Evolutionary conservation across 164 flowering plant species (phyloP), one percentile per base, ranked within the genome.

Genomic region (Malania oleifera): DNA sequence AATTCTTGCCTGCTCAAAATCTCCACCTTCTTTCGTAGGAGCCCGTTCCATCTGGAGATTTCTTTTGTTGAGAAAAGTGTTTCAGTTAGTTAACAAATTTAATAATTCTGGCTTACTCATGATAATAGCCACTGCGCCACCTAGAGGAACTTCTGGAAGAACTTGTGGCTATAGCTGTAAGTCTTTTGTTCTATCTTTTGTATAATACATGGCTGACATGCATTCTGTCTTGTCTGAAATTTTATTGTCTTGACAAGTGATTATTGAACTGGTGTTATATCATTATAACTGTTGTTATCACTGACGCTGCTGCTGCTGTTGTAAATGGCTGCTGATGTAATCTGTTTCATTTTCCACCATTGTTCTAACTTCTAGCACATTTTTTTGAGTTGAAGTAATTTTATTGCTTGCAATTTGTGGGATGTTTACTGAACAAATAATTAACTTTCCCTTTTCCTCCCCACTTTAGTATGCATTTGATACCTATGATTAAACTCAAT

Each of bases 141-240:
- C 68, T 89, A 74, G 92, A 89, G 73, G 96, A 84, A 65, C 76
- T 86, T 60, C 73, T 86, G 19, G 75, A 73, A 60, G 96, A 88
- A 84, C 87, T 86, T 6, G 66, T 84, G 44, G 85, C 82, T 23
- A 83, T 88, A 49, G 85, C 90, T 69, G 93, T 86, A 75, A 79
- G 88, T 63, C 54, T n/a, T 56, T 53, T 48, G 22, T 38, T 22
- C 12, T 26, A 46, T 25, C 3, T 1, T 22, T 58, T 31, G 7
- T 52, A 38, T 31, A 9, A 31, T 31, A 9, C 35, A 31, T 31
- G 35, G 35, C 35, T 31, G 9, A 31, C 35, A 4, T 31, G 35
- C 35, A 31, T 31, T 31, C 9, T 4, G 9, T 31, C 35, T 9
- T n/a, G n/a, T n/a, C n/a, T n/a, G n/a, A n/a, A 31, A 31, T 31